Evolutionary conservation across 1,284 basidiomycete genomes (phyloP).

Genomic region (Ustilago xerochloae): DNA sequence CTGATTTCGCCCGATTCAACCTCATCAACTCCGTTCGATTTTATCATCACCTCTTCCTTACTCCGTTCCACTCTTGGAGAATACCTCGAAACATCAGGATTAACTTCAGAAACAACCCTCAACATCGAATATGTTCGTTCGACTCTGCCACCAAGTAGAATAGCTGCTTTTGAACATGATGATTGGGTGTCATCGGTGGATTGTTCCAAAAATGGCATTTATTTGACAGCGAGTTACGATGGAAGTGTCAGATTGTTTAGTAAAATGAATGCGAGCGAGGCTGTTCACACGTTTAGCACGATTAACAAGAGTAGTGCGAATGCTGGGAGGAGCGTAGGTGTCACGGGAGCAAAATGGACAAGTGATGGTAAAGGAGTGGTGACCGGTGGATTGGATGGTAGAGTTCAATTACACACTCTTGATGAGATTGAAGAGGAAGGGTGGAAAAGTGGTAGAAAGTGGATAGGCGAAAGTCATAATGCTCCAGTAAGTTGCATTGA

Average conservation of each 20-base stretch:
- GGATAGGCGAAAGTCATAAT: constrained; percentile 44
- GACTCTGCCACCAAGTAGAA: constrained; percentile 86
- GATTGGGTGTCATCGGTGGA: constrained; percentile 93
- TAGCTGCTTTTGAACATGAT: constrained; percentile 84
- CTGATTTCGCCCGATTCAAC: constrained; percentile 72
- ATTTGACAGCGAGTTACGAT: constrained; percentile 69
- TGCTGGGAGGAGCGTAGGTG: constrained; percentile 69
- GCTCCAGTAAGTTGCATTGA: constrained; percentile 50
- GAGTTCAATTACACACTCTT: constrained; percentile 68
- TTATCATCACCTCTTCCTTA: constrained; percentile 81
- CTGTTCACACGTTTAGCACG: constrained; percentile 50
- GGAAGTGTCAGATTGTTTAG: constrained; percentile 60
- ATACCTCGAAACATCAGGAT: constrained; percentile 80
- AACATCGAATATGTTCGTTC: constrained; percentile 95
- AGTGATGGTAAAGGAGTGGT: constrained; percentile 69
- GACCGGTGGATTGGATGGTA: constrained; percentile 85
- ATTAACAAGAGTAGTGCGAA: constrained; percentile 46
- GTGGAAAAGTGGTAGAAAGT: constrained; percentile 31
- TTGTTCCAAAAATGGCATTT: constrained; percentile 27
- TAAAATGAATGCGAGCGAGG: constrained; percentile 32
- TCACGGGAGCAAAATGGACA: constrained; percentile 79
- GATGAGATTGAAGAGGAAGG: constrained; percentile 6
- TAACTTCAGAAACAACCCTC: constrained; percentile 81
- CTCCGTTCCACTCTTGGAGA: constrained; percentile 79
- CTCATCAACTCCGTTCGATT: constrained; percentile 84